A percentile compares a stretch with the other conserved stretches of the same genome.
Conservation (phyloP, 2,329 filamentous ascomycete genomes). For the Calonectria hawksworthii region DNA sequence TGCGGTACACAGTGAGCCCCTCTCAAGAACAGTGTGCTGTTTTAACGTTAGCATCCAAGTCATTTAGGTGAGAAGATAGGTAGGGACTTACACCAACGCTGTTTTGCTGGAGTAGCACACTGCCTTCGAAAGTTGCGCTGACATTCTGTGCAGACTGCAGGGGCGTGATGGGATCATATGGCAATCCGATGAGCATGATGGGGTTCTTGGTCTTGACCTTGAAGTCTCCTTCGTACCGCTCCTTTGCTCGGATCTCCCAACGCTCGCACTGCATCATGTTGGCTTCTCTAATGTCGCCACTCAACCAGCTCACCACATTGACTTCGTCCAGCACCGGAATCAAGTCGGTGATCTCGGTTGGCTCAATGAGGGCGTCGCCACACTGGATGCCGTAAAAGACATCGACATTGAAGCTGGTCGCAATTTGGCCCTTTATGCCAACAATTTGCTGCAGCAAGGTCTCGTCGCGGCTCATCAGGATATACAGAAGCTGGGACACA, state of each 20-base stretch:
- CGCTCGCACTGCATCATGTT: slow-evolving; percentile 2
- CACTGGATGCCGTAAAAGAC: not conserved
- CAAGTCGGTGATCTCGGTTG: not conserved
- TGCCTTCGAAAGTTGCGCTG: slow-evolving; percentile 3
- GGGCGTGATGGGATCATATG: not conserved
- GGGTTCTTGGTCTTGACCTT: slow-evolving; percentile 4
- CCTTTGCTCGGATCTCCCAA: slow-evolving; percentile 2
- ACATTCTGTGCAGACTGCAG: not conserved
- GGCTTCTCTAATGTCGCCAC: not conserved
- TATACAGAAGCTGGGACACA: not conserved
- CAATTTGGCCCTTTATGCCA: not conserved
- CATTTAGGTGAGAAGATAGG: too few species aligned
- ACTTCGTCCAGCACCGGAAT: not conserved
- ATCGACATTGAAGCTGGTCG: not conserved
- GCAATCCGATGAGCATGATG: slow-evolving; percentile 6
- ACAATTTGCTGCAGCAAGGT: not conserved
- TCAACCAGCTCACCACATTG: not conserved
- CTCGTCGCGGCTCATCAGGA: not conserved
- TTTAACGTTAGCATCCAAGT: not conserved
- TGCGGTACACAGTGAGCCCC: not conserved
- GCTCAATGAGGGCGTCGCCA: not conserved
- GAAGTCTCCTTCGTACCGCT: slow-evolving; percentile 4
- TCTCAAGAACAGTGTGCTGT: not conserved
- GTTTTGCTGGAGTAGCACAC: not conserved
- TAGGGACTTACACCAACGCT: not conserved